Conservation (phyloP, 768 basidiomycete species). For the Boletus tomentosulus region DNA sequence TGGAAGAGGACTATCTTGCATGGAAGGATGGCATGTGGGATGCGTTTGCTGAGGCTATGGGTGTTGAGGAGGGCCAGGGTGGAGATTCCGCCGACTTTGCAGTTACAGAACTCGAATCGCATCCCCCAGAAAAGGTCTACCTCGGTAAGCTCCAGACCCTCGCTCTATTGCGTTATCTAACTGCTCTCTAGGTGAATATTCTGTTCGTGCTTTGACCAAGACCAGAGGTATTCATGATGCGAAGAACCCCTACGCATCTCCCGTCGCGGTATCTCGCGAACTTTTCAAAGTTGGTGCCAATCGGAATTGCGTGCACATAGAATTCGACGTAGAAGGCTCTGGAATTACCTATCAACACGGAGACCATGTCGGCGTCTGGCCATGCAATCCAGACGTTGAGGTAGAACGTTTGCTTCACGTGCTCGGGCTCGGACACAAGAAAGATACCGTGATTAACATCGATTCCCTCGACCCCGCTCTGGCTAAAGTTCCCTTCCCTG, state of each 20-base stretch:
- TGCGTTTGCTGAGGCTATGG: slow-evolving; percentile 73
- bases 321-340: slow-evolving; percentile 90
- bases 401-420: slow-evolving; percentile 84
- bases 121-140: slow-evolving; percentile 86
- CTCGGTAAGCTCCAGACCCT: slow-evolving; percentile 56
- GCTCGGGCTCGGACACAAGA: slow-evolving; percentile 79
- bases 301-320: slow-evolving; percentile 92
- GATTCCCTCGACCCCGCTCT: slow-evolving; percentile 97
- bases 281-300: slow-evolving; percentile 72
- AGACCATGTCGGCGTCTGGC: slow-evolving; percentile 98
- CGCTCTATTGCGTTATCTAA: background rate
- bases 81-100: slow-evolving; percentile 93
- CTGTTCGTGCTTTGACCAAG: slow-evolving; percentile 87
- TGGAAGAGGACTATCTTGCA: slow-evolving; percentile 99
- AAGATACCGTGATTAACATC: slow-evolving; percentile 81
- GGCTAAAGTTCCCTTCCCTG: slow-evolving; percentile 98
- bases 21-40: slow-evolving; percentile 99
- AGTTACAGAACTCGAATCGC: slow-evolving; percentile 75
- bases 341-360: slow-evolving; percentile 99
- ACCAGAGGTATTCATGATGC: slow-evolving; percentile 96
- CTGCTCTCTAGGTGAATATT: slow-evolving; percentile 71
- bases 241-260: slow-evolving; percentile 94
- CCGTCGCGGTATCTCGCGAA: slow-evolving; percentile 72
- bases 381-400: slow-evolving; percentile 87
- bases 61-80: slow-evolving; percentile 93